Base-by-base conservation (phyloP, 148 eudicot species). In the Cornus suecica region DNA sequence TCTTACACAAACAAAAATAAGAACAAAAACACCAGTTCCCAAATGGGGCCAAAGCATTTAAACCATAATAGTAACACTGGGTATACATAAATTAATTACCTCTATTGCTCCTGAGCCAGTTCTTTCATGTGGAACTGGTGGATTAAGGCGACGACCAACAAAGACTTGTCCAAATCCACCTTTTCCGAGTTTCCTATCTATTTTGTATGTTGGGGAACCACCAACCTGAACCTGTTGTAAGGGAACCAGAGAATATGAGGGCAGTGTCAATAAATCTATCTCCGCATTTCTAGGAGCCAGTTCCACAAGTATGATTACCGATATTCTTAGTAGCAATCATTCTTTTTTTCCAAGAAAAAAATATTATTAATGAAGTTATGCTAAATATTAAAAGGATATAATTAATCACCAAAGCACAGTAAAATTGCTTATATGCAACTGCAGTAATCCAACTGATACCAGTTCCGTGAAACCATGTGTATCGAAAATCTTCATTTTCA, bases 91-190 rank as follows among this genome's bases (percentile, higher is more conserved):
- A 60, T 45, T 16, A 0, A n/a, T 30, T 87, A 90, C 97, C 94
- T 92, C 97, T 26, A 84, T 64, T 45, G 91, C 94, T 70, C 86
- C 88, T 0, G 88, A 69, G 37, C 97, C 97, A 29, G 70, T 80
- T 73, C 87, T 85, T 74, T 86, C 91, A 82, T 58, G 79, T 16
- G 88, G 76, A 79, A 77, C 77, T 5, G 87, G 77, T 9, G 85
- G 82, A 78, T 83, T 81, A 34, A 83, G 65, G 56, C 88, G 85
- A 14, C 89, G 89, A 69, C 97, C 97, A 66, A 90, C 92, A 81
- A 82, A 92, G 61, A 92, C 97, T 76, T 90, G 97, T 65, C 97
- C 97, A 79, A 90, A 92, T 54, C 97, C 94, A 73, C 97, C 97
- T 82, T 90, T 90, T 11, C 97, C 97, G 15, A 92, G 80, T 81